Conservation (phyloP, 2,329 filamentous ascomycete genomes). For the Trichoderma sp. region DNA sequence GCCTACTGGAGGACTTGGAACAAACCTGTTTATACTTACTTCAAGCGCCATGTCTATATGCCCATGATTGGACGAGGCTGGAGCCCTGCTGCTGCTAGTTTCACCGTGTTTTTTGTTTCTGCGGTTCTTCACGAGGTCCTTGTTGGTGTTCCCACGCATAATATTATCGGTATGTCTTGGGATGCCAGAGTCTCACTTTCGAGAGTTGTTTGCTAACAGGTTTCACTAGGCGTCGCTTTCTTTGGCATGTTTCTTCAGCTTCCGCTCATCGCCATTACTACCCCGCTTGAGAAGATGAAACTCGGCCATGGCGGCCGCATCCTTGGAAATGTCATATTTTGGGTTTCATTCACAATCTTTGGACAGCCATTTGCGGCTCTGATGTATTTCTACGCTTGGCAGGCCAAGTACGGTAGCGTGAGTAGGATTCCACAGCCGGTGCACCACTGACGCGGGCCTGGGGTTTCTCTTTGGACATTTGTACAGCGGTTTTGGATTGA, state of each 20-base stretch:
- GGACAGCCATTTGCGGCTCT: conserved; percentile 91
- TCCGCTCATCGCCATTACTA: conserved; percentile 79
- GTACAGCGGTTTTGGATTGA: background rate
- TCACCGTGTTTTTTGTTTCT: conserved; percentile 83
- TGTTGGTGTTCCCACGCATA: conserved; percentile 92
- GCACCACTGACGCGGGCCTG: background rate
- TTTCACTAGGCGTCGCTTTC: conserved; percentile 74
- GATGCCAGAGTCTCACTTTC: background rate
- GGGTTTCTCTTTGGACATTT: background rate
- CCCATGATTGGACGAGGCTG: conserved; percentile 84
- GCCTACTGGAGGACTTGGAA: conserved; percentile 97
- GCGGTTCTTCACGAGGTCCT: conserved; percentile 88
- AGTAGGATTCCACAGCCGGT: conserved; percentile 39
- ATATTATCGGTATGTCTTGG: conserved; percentile 68
- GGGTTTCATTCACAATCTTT: conserved; percentile 92
- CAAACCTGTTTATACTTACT: conserved; percentile 94
- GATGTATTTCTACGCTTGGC: conserved; percentile 97
- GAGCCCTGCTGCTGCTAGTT: conserved; percentile 66
- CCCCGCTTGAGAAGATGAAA: conserved; percentile 74
- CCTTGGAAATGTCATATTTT: conserved; percentile 91
- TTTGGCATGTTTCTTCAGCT: conserved; percentile 91
- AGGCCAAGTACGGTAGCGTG: conserved; percentile 91
- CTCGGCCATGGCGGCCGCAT: conserved; percentile 69
- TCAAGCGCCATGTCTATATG: conserved; percentile 89
- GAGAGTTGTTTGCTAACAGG: conserved; percentile 6